phyloP scores from a whole-genome alignment of 2,329 filamentous ascomycete genomes.

The Xylariaceae sp. region DNA sequence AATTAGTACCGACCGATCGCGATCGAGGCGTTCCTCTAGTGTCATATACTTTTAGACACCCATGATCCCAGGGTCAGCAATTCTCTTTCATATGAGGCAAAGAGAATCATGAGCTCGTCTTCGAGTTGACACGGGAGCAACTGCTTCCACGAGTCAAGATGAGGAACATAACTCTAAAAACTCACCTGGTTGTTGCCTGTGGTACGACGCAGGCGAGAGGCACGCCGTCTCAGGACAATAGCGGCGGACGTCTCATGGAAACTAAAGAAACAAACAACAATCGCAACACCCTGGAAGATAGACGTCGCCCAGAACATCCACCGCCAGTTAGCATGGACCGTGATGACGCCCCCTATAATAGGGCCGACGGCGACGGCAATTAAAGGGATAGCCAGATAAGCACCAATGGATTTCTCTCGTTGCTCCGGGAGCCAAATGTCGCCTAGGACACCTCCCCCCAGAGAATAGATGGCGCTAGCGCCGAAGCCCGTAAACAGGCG shows the following conservation, averaged over 20 bases:
- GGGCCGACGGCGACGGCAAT: conserved; percentile 38
- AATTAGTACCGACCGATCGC: conserved; percentile 22
- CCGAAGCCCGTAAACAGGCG: conserved; percentile 48
- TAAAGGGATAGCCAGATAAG: conserved; percentile 39
- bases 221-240: no score
- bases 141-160: no score
- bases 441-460: conserved; percentile 45
- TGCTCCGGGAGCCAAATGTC: conserved; percentile 46
- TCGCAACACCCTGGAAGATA: conserved; percentile 39
- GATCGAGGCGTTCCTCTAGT: no score
- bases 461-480: conserved; percentile 42
- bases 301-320: conserved; percentile 46
- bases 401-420: conserved; percentile 39
- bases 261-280: conserved; percentile 31
- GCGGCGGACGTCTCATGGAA: conserved; percentile 42
- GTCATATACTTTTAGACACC: no score
- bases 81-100: no score
- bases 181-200: no score
- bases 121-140: no score
- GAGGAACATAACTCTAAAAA: no score
- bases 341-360: conserved; percentile 38
- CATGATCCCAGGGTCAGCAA: no score
- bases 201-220: no score
- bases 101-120: no score
- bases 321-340: conserved; percentile 37